Evolutionary conservation across 192 early-diverging fungal species (phyloP).

Genomic region (Globomyces pollinis-pini): DNA sequence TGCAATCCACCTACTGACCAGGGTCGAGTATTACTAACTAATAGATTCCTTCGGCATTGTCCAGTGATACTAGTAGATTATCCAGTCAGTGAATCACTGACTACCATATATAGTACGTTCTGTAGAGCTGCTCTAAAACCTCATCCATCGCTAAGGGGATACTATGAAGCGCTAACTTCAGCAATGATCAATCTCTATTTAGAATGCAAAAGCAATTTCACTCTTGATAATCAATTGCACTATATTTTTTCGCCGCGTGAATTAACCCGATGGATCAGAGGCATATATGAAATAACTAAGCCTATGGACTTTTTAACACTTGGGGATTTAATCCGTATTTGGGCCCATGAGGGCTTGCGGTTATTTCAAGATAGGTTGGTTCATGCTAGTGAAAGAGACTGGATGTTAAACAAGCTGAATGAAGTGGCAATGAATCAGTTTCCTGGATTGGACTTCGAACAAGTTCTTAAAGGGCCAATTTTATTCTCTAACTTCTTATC

Average conservation of each 20-base stretch:
- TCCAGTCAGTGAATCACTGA: slow-evolving; percentile 82
- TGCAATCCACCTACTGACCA: slow-evolving; percentile 99
- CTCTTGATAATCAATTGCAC: slow-evolving; percentile 96
- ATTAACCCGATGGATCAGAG: slow-evolving; percentile 96
- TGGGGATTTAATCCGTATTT: slow-evolving; percentile 87
- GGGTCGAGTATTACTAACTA: slow-evolving; percentile 90
- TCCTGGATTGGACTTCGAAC: slow-evolving; percentile 64
- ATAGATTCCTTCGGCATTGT: slow-evolving; percentile 93
- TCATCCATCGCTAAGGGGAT: slow-evolving; percentile 80
- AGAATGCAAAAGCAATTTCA: slow-evolving; percentile 84
- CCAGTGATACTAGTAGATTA: slow-evolving; percentile 98
- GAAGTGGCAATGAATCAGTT: slow-evolving; percentile 78
- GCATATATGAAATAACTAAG: slow-evolving; percentile 91
- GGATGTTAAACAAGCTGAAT: slow-evolving; percentile 87
- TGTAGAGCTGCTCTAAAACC: slow-evolving; percentile 88
- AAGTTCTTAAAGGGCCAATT: slow-evolving; percentile 79
- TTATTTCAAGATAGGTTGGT: slow-evolving; percentile 99
- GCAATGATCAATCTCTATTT: slow-evolving; percentile 98
- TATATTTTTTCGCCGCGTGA: slow-evolving; percentile 99
- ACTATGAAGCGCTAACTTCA: slow-evolving; percentile 79
- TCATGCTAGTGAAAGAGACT: slow-evolving; percentile 71
- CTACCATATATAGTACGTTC: slow-evolving; percentile 95
- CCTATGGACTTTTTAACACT: slow-evolving; percentile 64
- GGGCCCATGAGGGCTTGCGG: slow-evolving; percentile 97
- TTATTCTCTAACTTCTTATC: slow-evolving; percentile 97